These are phyloP conservation scores for Epichloe sp. DNA, from an alignment of 2,329 filamentous ascomycete species.

Conservation along the genomic window DNA sequence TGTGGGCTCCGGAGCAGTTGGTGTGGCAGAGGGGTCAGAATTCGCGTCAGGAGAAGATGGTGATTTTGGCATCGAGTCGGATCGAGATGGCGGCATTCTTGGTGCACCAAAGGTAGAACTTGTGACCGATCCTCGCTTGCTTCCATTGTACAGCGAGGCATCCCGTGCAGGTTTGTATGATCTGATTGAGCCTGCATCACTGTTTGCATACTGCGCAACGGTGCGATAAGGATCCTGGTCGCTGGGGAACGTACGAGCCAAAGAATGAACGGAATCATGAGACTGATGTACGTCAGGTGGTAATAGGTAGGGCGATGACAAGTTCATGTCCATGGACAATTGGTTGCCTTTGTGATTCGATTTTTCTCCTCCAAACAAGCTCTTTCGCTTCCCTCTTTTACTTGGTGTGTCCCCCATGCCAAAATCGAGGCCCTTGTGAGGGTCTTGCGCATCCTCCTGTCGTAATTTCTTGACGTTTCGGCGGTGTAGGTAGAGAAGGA, in stretches of 20 bases:
- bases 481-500: slow-evolving; percentile 67
- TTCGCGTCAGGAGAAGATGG: slow-evolving; percentile 21
- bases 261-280: slow-evolving; percentile 72
- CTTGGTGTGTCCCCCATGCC: slow-evolving; percentile 50
- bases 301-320: slow-evolving; percentile 84
- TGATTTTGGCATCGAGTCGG: slow-evolving; percentile 32
- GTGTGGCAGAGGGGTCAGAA: slow-evolving; percentile 23
- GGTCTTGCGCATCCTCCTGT: slow-evolving; percentile 71
- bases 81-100: slow-evolving; percentile 20
- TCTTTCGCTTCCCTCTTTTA: slow-evolving; percentile 22
- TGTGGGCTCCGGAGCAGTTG: slow-evolving; percentile 17
- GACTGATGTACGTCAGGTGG: slow-evolving; percentile 69
- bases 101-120: slow-evolving; percentile 11
- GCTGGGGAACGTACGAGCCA: slow-evolving; percentile 61
- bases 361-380: slow-evolving; percentile 42
- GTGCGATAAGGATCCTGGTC: slow-evolving; percentile 77
- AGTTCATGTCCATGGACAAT: slow-evolving; percentile 59
- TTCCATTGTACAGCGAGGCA: slow-evolving; percentile 32
- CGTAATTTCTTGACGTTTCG: slow-evolving; percentile 59
- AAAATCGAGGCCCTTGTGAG: slow-evolving; percentile 86
- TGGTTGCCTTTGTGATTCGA: slow-evolving; percentile 34
- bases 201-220: slow-evolving; percentile 41
- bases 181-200: slow-evolving; percentile 42
- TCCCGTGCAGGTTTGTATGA: slow-evolving; percentile 33
- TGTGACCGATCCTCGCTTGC: slow-evolving; percentile 19